Evolutionary conservation across 306 rosid genomes (phyloP).

Genomic region (Abrus precatorius): DNA sequence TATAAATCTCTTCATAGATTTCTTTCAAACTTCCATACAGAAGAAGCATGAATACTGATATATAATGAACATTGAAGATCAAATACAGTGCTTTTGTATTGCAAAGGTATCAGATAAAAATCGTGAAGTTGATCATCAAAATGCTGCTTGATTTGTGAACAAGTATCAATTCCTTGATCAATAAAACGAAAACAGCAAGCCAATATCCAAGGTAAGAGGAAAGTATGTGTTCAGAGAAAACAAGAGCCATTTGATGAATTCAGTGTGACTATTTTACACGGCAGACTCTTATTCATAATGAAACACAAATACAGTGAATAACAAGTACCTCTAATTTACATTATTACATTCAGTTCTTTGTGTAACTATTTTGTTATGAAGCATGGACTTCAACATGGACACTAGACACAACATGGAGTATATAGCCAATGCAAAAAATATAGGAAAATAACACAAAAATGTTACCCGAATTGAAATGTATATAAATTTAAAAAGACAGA

Average conservation of each 20-base stretch:
- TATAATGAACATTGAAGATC: background rate
- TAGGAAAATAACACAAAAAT: too few relatives aligned
- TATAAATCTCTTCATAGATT: constrained; percentile 23
- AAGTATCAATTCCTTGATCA: background rate
- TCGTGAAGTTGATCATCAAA: background rate
- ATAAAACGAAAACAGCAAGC: constrained; percentile 14
- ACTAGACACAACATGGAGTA: background rate
- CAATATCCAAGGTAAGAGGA: constrained; percentile 11
- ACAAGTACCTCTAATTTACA: too few relatives aligned
- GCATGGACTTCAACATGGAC: background rate
- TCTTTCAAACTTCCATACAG: constrained; percentile 19
- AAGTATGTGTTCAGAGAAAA: background rate
- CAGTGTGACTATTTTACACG: too few relatives aligned
- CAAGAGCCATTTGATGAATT: too few relatives aligned
- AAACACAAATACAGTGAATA: too few relatives aligned
- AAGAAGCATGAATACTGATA: constrained; percentile 1
- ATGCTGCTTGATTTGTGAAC: background rate
- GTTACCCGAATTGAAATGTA: background rate
- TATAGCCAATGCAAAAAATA: too few relatives aligned
- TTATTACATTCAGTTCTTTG: too few relatives aligned
- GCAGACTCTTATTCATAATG: too few relatives aligned
- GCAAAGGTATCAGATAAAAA: constrained; percentile 9
- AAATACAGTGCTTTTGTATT: background rate
- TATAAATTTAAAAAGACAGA: constrained; percentile 7
- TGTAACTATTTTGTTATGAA: too few relatives aligned